Evolutionary conservation across 768 basidiomycete genomes (phyloP).

Genomic region (Ramaria rubella): DNA sequence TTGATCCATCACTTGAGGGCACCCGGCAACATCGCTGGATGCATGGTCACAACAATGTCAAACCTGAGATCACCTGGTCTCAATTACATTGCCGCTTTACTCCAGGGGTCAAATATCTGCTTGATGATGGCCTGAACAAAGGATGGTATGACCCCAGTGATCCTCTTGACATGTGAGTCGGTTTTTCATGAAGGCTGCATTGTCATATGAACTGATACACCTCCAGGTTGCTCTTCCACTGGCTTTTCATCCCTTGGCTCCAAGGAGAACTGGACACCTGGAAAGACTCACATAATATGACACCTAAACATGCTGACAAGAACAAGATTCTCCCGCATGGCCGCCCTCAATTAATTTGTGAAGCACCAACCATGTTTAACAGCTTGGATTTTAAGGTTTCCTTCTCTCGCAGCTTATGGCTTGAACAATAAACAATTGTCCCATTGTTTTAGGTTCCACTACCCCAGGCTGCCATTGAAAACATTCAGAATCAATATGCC

Average conservation of each 20-base stretch:
- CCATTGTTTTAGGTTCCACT: no score
- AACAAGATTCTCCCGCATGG: no score
- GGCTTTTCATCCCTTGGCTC: conserved; percentile 34
- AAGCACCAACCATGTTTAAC: no score
- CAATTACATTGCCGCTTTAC: conserved; percentile 23
- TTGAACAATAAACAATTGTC: no score
- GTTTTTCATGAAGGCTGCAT: neutral
- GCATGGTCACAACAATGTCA: conserved; percentile 33
- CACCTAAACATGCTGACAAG: no score
- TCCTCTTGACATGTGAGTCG: neutral
- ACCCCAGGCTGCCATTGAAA: neutral
- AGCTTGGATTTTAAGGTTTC: no score
- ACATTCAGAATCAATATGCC: neutral
- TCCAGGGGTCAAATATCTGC: conserved; percentile 30
- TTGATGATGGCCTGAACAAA: conserved; percentile 26
- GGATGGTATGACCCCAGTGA: conserved; percentile 11
- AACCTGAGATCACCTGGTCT: conserved; percentile 32
- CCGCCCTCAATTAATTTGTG: no score
- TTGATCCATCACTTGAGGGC: conserved; percentile 32
- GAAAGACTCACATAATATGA: no score
- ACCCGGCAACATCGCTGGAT: conserved; percentile 38
- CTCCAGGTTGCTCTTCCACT: conserved; percentile 35
- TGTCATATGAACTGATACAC: neutral
- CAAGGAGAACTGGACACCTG: conserved; percentile 26
- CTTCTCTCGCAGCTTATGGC: no score